phyloP scores from a whole-genome alignment of 2,329 filamentous ascomycete genomes.

The Nemania sp. region DNA sequence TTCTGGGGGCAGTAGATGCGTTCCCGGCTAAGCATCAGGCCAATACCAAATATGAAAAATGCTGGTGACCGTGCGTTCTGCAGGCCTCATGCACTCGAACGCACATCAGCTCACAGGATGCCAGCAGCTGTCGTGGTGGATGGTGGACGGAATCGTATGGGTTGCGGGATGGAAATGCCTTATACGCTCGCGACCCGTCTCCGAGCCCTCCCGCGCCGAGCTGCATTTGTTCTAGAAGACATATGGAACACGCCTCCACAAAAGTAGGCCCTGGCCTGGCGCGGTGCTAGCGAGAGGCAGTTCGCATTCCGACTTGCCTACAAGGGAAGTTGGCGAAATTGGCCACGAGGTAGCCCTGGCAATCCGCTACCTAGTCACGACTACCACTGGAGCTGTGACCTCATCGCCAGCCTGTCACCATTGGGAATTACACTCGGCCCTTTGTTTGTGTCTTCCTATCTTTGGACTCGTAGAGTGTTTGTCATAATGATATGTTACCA shows the following conservation, averaged over 20 bases:
- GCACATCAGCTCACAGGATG: constrained; percentile 20
- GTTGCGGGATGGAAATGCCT: not conserved
- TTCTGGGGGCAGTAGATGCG: not conserved
- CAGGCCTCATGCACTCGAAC: constrained; percentile 21
- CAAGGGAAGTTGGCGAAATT: constrained; percentile 14
- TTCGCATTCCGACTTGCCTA: constrained; percentile 23
- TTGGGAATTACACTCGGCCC: not conserved
- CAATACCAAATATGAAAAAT: constrained; percentile 18
- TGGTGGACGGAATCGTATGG: no score
- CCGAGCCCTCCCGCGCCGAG: constrained; percentile 4
- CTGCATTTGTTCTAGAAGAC: constrained; percentile 24
- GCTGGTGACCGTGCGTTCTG: constrained; percentile 17
- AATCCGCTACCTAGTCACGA: constrained; percentile 9
- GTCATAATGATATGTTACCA: no score
- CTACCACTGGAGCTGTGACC: constrained; percentile 14
- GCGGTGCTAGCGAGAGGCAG: constrained; percentile 7
- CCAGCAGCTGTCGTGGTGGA: no score
- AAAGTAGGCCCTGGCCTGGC: constrained; percentile 2
- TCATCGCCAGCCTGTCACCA: constrained; percentile 11
- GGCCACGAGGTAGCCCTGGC: constrained; percentile 22
- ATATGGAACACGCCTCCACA: constrained; percentile 23
- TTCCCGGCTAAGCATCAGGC: not conserved
- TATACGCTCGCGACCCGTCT: not conserved
- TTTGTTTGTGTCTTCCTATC: not conserved
- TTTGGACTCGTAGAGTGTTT: no score